Base-by-base conservation (phyloP, 176 grass and related monocot genomes). In the Aegilops tauschii region DNA sequence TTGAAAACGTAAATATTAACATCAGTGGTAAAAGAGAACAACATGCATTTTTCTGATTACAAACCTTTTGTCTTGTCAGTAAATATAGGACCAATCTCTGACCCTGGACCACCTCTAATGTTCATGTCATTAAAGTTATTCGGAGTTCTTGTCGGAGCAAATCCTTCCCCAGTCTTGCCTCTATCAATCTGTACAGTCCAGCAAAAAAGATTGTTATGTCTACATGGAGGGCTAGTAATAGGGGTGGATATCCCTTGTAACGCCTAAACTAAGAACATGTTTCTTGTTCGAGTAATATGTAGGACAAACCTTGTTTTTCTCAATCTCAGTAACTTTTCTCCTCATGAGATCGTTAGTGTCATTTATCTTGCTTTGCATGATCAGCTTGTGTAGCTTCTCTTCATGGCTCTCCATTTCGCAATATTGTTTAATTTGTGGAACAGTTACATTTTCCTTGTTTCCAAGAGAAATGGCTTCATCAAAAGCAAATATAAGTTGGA, bases 371-470 rank as follows among this genome's bases (percentile, higher is more conserved):
- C 87, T 93, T 83, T 97, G 93, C 86, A 86, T 85, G 31, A 91
- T 76, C 40, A 93, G 79, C 80, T 91, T 95, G 76, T 97, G 89
- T 21, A 93, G 80, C 86, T 90, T 97, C 87, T 97, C 95, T 87
- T 93, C 95, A 80, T 91, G 85, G 78, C 90, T 95, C 74, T 97
- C 95, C 95, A 95, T 97, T 73, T 97, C 95, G 2, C 91, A 93
- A 44, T 93, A 95, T 61, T 97, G 89, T 90, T 92, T 95, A 87
- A 97, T 87, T 85, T 95, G 93, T 67, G 82, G 76, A 80, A 95
- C 83, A 73, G 93, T 95, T 59, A 98, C 77, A 84, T 98, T 95
- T 87, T 98, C 95, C 87, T 93, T 98, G 76, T 95, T 91, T 69
- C 95, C 95, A 82, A 98, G 87, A 82, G 89, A 98, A 83, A 93